Base-by-base conservation (phyloP, 768 basidiomycete species). In the Kondoa malvinella region DNA sequence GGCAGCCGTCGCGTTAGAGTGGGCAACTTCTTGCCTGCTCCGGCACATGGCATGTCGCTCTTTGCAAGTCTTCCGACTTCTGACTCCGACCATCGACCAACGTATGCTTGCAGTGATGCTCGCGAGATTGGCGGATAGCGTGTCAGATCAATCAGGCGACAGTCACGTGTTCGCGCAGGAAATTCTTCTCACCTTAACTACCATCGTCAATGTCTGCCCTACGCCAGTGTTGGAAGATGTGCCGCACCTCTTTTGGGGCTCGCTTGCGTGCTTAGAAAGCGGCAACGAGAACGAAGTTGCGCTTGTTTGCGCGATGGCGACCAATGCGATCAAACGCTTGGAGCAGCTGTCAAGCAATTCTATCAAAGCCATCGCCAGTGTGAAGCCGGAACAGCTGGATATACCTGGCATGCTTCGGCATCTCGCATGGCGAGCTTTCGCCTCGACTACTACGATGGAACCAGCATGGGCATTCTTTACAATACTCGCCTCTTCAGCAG, bases 221-320 rank as follows among this genome's bases (percentile, higher is more conserved):
- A 78, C 81, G 1, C 77, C 80, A 16, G 83, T 86, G 61, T 79
- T 87, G 16, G 82, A 86, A 70, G 78, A 66, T 3, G 71, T 80
- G 65, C 89, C 92, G 1, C 88, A 88, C 70, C 79, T 92, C 63
- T 94, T 88, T 76, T 95, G 92, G 92, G 86, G 85, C 74, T 80
- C 85, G 1, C 82, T 83, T 58, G 91, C 89, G 0, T 88, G 85
- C 73, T 81, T 94, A 25, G 85, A 84, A 30, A 92, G 90, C 1
- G 86, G 86, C 0, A 85, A 87, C 40, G 88, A 94, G 75, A 76
- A 80, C 14, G 92, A 96, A 76, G 95, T 88, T 72, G 74, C 78
- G 1, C 83, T 86, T 67, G 83, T 83, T 0, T 77, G 91, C 34
- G 80, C 80, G 14, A 81, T 92, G 17, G 76, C 94, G 21, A 50